Base-by-base conservation (phyloP, 306 rosid genomes). In the Corylus americana region DNA sequence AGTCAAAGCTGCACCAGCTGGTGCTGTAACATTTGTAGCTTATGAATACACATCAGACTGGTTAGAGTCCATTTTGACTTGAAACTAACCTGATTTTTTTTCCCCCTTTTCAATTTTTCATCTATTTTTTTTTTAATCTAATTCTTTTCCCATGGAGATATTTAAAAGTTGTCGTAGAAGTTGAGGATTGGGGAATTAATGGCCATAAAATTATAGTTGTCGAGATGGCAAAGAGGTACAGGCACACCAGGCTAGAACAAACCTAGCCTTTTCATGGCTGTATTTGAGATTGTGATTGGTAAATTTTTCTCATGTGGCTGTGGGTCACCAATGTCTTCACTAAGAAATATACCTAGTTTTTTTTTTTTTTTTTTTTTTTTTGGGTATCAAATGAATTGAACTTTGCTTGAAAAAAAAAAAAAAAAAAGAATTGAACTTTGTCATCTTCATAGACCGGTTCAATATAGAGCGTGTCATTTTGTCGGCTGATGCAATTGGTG, bases 1-100 rank as follows among this genome's bases (percentile, higher is more conserved):
- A 0, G 80, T 95, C 51, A 95, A 95, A 83, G 96, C 98, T 8
- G 99, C 98, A 37, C 98, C 98, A n/a, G 98, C 99, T 11, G 89
- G 87, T 62, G 98, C 97, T 22, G 96, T 95, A 5, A 93, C 99
- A 22, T 95, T 91, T 88, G 94, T 92, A 81, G 99, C 93, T 54
- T 95, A 91, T 80, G 99, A 95, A 79, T 85, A 81, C 57, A 78
- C 91, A 18, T 80, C 94, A 9, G 94, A 90, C 76, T 95, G 94
- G 94, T 80, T 92, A 57, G 94, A 89, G 88, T 87, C 93, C 83
- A 61, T 8, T 57, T 75, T 68, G 79, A 83, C 77, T 70, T 95
- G 86, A 92, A 57, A 22, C 74, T 29, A 78, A 68, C 48, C 50
- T 14, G 25, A 64, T 64, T 77, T 44, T 14, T 0, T 51, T 58